phyloP scores from a whole-genome alignment of 2,329 filamentous ascomycete species.

The Colletotrichum sp. region DNA sequence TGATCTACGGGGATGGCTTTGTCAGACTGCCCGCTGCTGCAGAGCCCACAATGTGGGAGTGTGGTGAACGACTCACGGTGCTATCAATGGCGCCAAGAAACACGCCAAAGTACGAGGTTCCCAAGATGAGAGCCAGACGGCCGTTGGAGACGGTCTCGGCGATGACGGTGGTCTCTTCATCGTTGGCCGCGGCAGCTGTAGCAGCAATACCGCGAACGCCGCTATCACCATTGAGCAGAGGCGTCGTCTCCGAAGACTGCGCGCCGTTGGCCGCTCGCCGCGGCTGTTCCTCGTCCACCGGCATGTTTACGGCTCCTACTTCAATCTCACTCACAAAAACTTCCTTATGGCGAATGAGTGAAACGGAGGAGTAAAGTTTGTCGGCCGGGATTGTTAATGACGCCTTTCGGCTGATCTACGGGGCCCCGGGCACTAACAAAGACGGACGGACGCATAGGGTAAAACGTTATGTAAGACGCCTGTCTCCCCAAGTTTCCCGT shows the following conservation, averaged over 20 bases:
- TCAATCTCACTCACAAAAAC: background rate
- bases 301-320: background rate
- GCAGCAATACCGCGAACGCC: background rate
- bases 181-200: conserved; percentile 24
- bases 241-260: conserved; percentile 18
- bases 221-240: conserved; percentile 10
- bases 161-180: conserved; percentile 53
- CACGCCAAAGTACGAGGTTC: conserved; percentile 61
- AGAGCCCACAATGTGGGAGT: background rate
- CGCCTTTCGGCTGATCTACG: conserved; percentile 9
- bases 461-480: background rate
- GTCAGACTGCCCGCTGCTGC: background rate
- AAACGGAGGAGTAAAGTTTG: background rate
- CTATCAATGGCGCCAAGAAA: conserved; percentile 69
- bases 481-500: background rate
- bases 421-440: background rate
- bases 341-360: background rate
- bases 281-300: conserved; percentile 10
- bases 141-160: conserved; percentile 52
- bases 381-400: background rate
- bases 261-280: background rate
- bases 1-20: conserved; percentile 45
- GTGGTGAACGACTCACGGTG: background rate
- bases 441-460: background rate
- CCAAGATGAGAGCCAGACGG: conserved; percentile 59